phyloP scores from a whole-genome alignment of 2,329 filamentous ascomycete genomes.

The Penicillium sp. region DNA sequence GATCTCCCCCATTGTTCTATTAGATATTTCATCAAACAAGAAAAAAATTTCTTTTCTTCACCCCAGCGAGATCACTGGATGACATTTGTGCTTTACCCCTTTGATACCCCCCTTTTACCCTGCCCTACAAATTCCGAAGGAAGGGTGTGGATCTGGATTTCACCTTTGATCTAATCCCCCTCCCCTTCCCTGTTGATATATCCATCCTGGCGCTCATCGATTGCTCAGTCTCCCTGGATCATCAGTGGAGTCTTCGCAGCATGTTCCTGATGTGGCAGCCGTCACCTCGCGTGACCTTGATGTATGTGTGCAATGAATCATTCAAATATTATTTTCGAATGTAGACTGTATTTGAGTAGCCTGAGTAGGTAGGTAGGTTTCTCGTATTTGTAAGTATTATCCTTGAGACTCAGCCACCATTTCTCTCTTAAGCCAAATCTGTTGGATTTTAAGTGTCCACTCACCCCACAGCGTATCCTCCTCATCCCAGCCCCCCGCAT shows the following conservation, averaged over 20 bases:
- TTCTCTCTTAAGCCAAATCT: background rate
- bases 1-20: constrained; percentile 9
- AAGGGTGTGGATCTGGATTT: constrained; percentile 1
- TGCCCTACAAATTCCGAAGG: background rate
- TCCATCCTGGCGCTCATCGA: constrained; percentile 33
- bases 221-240: constrained; percentile 1
- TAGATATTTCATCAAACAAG: constrained; percentile 16
- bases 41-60: constrained; percentile 14
- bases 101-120: constrained; percentile 14
- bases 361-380: background rate
- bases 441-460: background rate
- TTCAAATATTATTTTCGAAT: constrained; percentile 1
- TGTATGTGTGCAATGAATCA: constrained; percentile 17
- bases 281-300: constrained; percentile 31
- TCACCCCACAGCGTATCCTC: constrained; percentile 1
- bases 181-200: constrained; percentile 11
- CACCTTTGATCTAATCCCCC: background rate
- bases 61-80: constrained; percentile 10
- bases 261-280: constrained; percentile 34
- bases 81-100: constrained; percentile 9
- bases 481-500: background rate
- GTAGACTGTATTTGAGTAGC: background rate
- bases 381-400: background rate
- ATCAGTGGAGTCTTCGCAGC: constrained; percentile 2
- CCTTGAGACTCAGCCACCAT: background rate